Evolutionary conservation across 345 rosid genomes (phyloP).

Genomic region (Anacardium occidentale): DNA sequence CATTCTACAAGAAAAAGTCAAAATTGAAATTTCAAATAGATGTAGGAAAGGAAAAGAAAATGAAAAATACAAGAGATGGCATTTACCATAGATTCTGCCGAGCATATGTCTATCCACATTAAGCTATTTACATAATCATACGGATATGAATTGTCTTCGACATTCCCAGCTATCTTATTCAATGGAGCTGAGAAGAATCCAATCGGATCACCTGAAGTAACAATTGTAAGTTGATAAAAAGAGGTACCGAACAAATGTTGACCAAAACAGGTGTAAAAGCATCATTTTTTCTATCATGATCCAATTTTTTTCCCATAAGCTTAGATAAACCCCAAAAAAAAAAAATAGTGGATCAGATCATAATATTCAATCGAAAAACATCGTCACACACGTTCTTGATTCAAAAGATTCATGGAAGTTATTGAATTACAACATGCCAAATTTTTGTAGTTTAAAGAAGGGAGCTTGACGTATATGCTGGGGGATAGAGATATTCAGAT

Average conservation of each 20-base stretch:
- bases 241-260: not conserved
- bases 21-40: not conserved
- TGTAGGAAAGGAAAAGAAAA: not conserved
- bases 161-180: slow-evolving; percentile 51
- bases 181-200: slow-evolving; percentile 78
- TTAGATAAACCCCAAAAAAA: no score
- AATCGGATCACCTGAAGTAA: slow-evolving; percentile 62
- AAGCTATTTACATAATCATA: slow-evolving; percentile 51
- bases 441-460: not conserved
- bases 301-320: no score
- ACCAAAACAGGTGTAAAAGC: not conserved
- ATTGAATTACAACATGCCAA: not conserved
- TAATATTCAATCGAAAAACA: not conserved
- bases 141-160: slow-evolving; percentile 40
- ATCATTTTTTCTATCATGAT: no score
- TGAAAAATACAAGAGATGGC: not conserved
- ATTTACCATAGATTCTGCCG: slow-evolving; percentile 51
- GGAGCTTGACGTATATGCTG: not conserved
- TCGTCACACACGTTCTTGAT: not conserved
- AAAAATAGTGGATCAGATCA: no score
- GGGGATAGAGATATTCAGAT: no score
- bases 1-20: slow-evolving; percentile 40
- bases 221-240: slow-evolving; percentile 8
- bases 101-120: slow-evolving; percentile 65
- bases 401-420: not conserved